Base-by-base conservation (phyloP, 1,284 basidiomycete species). In the Phylloboletellus chloephorus region DNA sequence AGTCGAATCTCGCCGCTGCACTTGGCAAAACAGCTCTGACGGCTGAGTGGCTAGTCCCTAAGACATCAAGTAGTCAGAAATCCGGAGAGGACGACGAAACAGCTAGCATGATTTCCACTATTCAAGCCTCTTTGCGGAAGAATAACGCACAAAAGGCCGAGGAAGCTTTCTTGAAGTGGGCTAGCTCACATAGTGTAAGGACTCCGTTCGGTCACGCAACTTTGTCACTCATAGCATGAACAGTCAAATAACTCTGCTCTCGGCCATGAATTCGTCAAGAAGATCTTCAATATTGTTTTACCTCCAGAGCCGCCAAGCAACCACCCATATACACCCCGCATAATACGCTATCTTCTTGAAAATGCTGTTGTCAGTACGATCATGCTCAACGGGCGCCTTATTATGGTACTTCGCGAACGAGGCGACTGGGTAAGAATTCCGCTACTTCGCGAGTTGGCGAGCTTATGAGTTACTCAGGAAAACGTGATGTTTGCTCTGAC, bases 401-500 rank as follows among this genome's bases (percentile, higher is more conserved):
- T 87, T 21, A 63, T 64, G 9, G 66, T 66, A 5, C 57, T 88
- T 26, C 63, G 68, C 31, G 55, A 66, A 39, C 71, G 68, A 42
- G 66, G 68, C 32, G 85, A 87, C 52, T 87, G 83, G 84, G 84
- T 85, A 55, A 43, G 74, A 28, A 34, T 35, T 22, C 25, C 23
- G 16, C 15, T 12, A 7, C 39, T 26, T 9, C 22, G 1, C 7
- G 13, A 13, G 22, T 33, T 23, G 10, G 29, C 9, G 7, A 20
- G 41, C 24, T 49, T 10, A 51, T 20, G 44, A 12, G 17, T 31
- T 21, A 37, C 8, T 43, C 28, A 87, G 83, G 66, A 68, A 56
- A 74, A 76, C 2, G 66, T 82, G 28, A 53, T 70, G 36, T 52
- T 76, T 9, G 71, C 81, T 13, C 58, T 87, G 35, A 59, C 63